Conservation (phyloP, 106 monocot species). For the Gastrodia elata region DNA sequence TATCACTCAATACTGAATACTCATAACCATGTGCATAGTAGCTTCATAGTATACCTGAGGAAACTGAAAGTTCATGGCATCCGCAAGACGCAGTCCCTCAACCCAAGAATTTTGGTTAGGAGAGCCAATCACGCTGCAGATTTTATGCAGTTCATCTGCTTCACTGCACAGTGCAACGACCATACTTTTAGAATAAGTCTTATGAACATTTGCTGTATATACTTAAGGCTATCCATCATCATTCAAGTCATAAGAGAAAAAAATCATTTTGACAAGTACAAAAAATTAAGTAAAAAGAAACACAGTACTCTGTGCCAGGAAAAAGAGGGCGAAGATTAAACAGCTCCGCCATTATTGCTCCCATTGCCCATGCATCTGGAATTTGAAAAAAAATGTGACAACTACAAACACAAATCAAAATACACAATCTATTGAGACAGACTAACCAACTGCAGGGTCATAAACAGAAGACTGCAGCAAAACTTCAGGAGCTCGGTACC, state of each 20-base stretch:
- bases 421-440: not conserved
- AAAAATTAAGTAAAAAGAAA: not conserved
- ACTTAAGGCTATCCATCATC: not conserved
- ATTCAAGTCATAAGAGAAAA: not conserved
- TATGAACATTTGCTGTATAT: too few species aligned
- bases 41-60: slow-evolving; percentile 26
- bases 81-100: slow-evolving; percentile 50
- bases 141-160: slow-evolving; percentile 61
- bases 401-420: not conserved
- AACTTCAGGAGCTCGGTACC: slow-evolving; percentile 88
- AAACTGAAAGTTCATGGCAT: slow-evolving; percentile 43
- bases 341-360: slow-evolving; percentile 95
- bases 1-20: too few species aligned
- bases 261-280: not conserved
- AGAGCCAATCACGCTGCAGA: slow-evolving; percentile 63
- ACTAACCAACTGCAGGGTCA: slow-evolving; percentile 78
- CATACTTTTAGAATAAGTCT: too few species aligned
- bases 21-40: not conserved
- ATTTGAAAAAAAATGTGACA: not conserved
- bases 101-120: slow-evolving; percentile 50
- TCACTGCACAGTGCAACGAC: slow-evolving; percentile 29
- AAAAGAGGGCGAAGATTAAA: slow-evolving; percentile 93
- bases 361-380: slow-evolving; percentile 99
- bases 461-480: slow-evolving; percentile 62
- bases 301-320: slow-evolving; percentile 79